These are phyloP conservation scores for Brasilioporus rufonigricans DNA, from an alignment of 768 basidiomycete species.

Conservation along the genomic window DNA sequence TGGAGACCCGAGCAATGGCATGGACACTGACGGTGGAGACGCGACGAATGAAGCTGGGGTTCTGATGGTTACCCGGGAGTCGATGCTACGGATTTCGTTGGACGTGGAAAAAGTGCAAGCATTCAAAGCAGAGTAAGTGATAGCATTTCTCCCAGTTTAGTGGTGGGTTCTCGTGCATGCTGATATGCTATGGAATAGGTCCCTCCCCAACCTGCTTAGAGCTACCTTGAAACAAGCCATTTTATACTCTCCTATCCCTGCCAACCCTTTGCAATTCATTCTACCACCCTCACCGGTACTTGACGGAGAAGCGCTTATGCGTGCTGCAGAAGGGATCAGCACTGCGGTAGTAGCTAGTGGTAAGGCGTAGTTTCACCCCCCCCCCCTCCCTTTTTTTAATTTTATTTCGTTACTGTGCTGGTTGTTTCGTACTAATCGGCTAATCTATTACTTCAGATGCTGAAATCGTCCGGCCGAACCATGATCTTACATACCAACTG, in stretches of 20 bases:
- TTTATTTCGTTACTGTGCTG: not conserved
- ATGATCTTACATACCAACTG: conserved; percentile 80
- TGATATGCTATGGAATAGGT: conserved; percentile 45
- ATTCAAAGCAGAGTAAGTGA: conserved; percentile 63
- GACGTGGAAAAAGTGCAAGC: conserved; percentile 58
- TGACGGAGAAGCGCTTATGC: conserved; percentile 77
- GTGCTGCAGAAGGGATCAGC: conserved; percentile 75
- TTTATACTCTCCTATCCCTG: conserved; percentile 65
- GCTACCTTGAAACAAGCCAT: conserved; percentile 84
- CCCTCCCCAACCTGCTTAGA: conserved; percentile 64
- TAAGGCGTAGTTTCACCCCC: conserved; percentile 29
- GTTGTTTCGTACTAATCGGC: not conserved
- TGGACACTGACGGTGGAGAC: conserved; percentile 8
- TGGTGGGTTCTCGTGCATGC: not conserved
- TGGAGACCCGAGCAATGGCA: conserved; percentile 10
- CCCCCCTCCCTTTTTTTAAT: too few species aligned
- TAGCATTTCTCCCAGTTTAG: not conserved
- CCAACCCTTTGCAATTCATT: conserved; percentile 80
- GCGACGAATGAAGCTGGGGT: conserved; percentile 17
- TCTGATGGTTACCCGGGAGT: conserved; percentile 54
- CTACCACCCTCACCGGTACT: conserved; percentile 67
- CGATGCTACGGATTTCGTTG: conserved; percentile 64
- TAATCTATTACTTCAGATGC: conserved; percentile 41
- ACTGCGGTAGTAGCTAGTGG: conserved; percentile 70
- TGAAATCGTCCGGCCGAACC: conserved; percentile 67